Evolutionary conservation across 2,329 filamentous ascomycete species (phyloP), one percentile per base, ranked within the genome.

Genomic region (Ilyonectria robusta): DNA sequence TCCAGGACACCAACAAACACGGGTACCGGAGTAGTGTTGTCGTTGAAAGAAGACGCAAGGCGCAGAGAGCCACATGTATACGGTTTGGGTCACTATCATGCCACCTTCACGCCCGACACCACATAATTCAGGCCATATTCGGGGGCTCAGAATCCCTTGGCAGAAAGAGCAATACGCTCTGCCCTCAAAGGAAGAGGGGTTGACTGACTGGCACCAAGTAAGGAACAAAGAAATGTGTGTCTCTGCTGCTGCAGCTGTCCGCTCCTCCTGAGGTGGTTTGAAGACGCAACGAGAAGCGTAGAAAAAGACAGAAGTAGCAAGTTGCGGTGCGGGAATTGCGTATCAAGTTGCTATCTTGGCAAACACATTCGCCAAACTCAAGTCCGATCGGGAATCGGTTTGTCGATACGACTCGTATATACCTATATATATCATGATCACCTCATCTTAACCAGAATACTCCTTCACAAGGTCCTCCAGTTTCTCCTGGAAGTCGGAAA

Each of bases 401-500:
- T 21, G 9, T 13, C 44, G 6, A 23, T 23, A 13, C 21, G 5
- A 21, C 17, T 29, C 11, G 33, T 23, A 23, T 23, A 23, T 23
- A 23, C 4, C 23, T 23, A 3, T 23, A 23, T 23, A 23, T 23
- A 23, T n/a, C 54, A 53, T 26, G 17, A 3, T 7, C 11, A 4
- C 13, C 26, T 47, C 26, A 26, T 26, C 21, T 5, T 53, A 66
- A 15, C 40, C 53, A 17, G 59, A 37, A 75, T 80, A 59, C 15
- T 71, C 79, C 74, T 58, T 76, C 62, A 75, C 81, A 73, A 81
- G 17, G 15, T 74, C 79, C 70, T 88, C 87, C 50, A 89, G 70
- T 62, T 82, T 83, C 10, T 85, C 81, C 74, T 89, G 87, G 76
- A 87, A 86, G 59, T 87, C 84, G 55, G 81, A 84, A 76, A 90